Evolutionary conservation across 805 yeast species (phyloP).

Genomic region (Middelhovenomyces tepae): DNA sequence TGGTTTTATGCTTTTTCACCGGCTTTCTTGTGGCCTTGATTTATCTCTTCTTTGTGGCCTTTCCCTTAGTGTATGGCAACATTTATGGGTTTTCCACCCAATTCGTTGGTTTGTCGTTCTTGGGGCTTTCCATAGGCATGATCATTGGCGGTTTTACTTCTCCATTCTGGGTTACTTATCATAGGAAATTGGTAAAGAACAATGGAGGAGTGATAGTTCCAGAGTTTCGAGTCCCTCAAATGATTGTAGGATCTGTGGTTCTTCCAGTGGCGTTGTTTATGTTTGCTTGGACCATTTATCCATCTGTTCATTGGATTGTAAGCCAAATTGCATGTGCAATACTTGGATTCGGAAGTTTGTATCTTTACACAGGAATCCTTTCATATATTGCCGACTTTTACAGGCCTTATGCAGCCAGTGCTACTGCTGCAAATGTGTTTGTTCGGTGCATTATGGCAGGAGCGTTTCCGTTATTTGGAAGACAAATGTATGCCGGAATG

Average conservation of each 20-base stretch:
- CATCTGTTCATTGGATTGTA: conserved; percentile 40
- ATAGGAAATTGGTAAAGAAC: conserved; percentile 33
- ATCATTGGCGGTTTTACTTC: conserved; percentile 41
- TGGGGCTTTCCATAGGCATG: conserved; percentile 59
- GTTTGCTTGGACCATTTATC: conserved; percentile 44
- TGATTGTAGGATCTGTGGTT: conserved; percentile 37
- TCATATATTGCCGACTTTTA: conserved; percentile 21
- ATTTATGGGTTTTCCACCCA: conserved; percentile 41
- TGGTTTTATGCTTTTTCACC: conserved; percentile 44
- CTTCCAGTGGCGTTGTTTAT: conserved; percentile 42
- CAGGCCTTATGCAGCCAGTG: conserved; percentile 61
- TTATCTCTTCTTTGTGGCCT: conserved; percentile 51
- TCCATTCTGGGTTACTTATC: conserved; percentile 10
- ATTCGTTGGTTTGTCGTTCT: conserved; percentile 51
- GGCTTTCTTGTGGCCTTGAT: conserved; percentile 49
- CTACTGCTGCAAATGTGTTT: conserved; percentile 80
- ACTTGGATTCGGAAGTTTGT: conserved; percentile 30
- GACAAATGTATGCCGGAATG: conserved; percentile 69
- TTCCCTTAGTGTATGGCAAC: conserved; percentile 44
- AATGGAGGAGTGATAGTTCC: conserved; percentile 37
- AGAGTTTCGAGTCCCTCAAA: conserved; percentile 42
- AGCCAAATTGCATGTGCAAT: conserved; percentile 55
- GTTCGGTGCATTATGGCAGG: conserved; percentile 67
- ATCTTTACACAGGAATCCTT: conserved; percentile 29
- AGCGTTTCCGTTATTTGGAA: conserved; percentile 75